Evolutionary conservation across 257 asterid species (phyloP).

Genomic region (Datura wrightii): DNA sequence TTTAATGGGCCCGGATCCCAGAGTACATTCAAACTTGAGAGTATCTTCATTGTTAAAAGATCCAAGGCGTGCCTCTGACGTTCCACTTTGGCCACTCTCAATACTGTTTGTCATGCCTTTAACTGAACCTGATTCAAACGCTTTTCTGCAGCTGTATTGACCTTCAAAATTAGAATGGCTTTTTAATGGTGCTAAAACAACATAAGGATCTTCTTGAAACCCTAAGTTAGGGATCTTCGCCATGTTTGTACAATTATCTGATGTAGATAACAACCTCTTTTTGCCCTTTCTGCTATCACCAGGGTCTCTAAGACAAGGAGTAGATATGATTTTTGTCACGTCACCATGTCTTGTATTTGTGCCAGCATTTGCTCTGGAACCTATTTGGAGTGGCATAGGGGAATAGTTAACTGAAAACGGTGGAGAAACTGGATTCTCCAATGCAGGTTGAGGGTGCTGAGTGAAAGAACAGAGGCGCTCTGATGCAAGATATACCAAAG

Average conservation of each 20-base stretch:
- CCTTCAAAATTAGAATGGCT: constrained; percentile 33
- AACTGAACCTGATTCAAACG: constrained; percentile 39
- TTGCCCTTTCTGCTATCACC: constrained; percentile 43
- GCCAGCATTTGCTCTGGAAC: constrained; percentile 36
- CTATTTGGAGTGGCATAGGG: constrained; percentile 42
- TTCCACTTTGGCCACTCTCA: constrained; percentile 38
- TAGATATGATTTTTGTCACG: constrained; percentile 36
- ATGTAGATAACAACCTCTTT: constrained; percentile 44
- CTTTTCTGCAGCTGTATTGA: constrained; percentile 30
- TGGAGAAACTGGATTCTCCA: constrained; percentile 41
- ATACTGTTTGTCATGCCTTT: constrained; percentile 30
- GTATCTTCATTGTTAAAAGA: constrained; percentile 33
- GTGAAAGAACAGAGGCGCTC: constrained; percentile 40
- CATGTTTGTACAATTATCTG: constrained; percentile 42
- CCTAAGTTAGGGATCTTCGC: constrained; percentile 46
- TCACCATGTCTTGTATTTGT: constrained; percentile 40
- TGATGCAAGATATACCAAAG: constrained; percentile 38
- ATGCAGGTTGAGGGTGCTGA: constrained; percentile 34
- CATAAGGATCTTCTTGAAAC: constrained; percentile 43
- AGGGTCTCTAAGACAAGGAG: constrained; percentile 33
- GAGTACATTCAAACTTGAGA: constrained; percentile 32
- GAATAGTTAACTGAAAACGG: constrained; percentile 36
- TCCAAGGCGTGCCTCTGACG: constrained; percentile 30
- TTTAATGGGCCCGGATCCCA: constrained; percentile 48
- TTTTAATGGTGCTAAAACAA: constrained; percentile 33